Base-by-base conservation (phyloP, 2,329 filamentous ascomycete genomes). In the Claviceps sp. region DNA sequence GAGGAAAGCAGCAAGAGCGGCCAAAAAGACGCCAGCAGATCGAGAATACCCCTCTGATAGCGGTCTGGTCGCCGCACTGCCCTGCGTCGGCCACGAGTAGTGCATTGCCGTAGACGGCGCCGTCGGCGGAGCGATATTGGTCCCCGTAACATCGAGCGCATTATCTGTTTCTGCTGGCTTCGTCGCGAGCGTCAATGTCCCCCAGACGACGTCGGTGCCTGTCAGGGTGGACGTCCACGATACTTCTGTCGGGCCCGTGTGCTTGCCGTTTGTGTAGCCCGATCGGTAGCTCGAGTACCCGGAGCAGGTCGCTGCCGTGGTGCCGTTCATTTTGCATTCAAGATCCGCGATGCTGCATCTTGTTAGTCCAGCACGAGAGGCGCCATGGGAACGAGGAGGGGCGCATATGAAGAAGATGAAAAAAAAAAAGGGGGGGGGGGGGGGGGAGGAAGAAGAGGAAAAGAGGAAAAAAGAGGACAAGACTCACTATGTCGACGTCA, bases 201-300 rank as follows among this genome's bases (percentile, higher is more conserved):
- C 72, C 72, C 71, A 76, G 55, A 63, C 55, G n/a, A 74, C 67
- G 3, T 69, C 63, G 4, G 63, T 59, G 13, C 66, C 70, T 7
- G 66, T 61, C 36, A 72, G 67, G 5, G 72, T 75, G 39, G 66
- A 71, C 1, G 67, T 73, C 71, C 72, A 75, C 14, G 62, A 64
- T 11, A 68, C 64, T 54, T 73, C 65, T 1, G 71, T 72, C 42
- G 71, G 70, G 0, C 72, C 71, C 1, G 67, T 68, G 49, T 67
- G 51, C 8, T 62, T 60, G 49, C 68, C 69, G 45, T 70, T 64
- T 4, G 61, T 60, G 56, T 68, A 71, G 47, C 65, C 65, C 5
- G 66, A 58, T 42, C 64, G 66, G 50, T 67, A 69, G 48, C 72
- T 74, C 2, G 73, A 72, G 55, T 72, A 74, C 20, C 72, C 73